Percentiles rank a stretch among this genome's conserved stretches.
These are phyloP conservation scores for Pythium angustatum DNA, from an alignment of 352 stramenopile species.

Conservation along the genomic window DNA sequence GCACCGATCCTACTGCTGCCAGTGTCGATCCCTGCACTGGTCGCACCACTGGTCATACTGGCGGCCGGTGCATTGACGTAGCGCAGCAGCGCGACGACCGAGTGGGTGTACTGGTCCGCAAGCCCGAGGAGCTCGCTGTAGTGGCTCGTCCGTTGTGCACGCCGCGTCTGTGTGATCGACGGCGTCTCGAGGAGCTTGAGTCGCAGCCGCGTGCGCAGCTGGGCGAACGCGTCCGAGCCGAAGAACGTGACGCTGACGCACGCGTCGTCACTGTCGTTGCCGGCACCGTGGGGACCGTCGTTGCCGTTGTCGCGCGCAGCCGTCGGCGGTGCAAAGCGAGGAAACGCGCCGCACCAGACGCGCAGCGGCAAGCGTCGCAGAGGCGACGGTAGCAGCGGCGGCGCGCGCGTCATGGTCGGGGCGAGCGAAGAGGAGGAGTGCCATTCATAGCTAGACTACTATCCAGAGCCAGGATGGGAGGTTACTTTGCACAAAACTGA, in stretches of 20 bases:
- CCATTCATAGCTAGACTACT: conserved; percentile 3
- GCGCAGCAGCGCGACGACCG: conserved; percentile 42
- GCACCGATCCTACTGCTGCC: neutral
- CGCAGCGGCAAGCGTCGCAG: conserved; percentile 18
- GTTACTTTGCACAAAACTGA: no score
- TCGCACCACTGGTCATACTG: neutral
- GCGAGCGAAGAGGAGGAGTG: neutral
- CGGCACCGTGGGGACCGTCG: no score
- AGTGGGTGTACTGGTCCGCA: conserved; percentile 41
- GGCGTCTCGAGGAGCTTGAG: conserved; percentile 56
- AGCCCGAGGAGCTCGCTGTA: conserved; percentile 40
- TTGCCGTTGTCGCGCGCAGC: conserved; percentile 28
- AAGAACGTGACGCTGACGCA: conserved; percentile 20
- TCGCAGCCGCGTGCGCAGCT: conserved; percentile 23
- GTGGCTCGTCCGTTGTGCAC: neutral
- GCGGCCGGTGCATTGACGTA: conserved; percentile 18
- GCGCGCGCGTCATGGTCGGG: neutral
- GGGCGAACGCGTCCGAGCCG: conserved; percentile 20
- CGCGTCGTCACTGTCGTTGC: conserved; percentile 28
- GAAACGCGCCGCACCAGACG: conserved; percentile 53
- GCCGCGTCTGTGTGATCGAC: conserved; percentile 30
- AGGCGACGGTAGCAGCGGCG: no score
- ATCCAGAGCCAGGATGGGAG: no score
- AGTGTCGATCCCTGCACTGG: no score
- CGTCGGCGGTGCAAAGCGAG: conserved; percentile 35